Base-by-base conservation (phyloP, 768 basidiomycete genomes). In the Crepidotus variabilis region DNA sequence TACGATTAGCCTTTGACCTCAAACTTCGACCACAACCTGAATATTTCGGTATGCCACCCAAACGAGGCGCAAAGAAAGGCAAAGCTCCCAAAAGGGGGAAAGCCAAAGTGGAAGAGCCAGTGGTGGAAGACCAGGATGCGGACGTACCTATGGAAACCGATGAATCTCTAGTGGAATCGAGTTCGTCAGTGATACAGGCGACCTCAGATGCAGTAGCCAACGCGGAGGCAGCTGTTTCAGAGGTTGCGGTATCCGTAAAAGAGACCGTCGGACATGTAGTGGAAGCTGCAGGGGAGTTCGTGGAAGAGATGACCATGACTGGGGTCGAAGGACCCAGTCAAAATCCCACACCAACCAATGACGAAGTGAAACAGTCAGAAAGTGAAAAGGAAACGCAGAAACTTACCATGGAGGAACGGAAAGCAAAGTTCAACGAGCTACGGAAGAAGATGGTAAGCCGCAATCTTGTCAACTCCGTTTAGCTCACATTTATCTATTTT, bases 381-480 rank as follows among this genome's bases (percentile, higher is more conserved):
- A n/a, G 1, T 22, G 36, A 24, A 49, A 14, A 21, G 28, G 61
- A 62, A 60, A 35, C 63, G 14, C 67, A 61, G 56, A 69, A 72
- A 53, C 51, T 78, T 65, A 81, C 83, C 0, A 78, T 90, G 79
- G 86, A 88, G 54, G 89, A 89, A 62, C 75, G 92, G 56, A 85
- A 85, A 69, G 83, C 81, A 18, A 94, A 89, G 75, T 71, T 95
- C 71, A 87, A 86, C 23, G 76, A 85, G 62, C 76, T 97, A 43
- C 77, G 91, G 59, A 80, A 82, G 69, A 86, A 84, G 66, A 92
- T 94, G 84, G 95, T 94, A 52, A 48, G 83, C 56, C 16, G 23
- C 22, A 35, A 6, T 45, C 3, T 47, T 34, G 53, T 33, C 11
- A 52, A 33, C 55, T 54, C 8, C 23, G 2, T 47, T 50, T 52